phyloP scores from a whole-genome alignment of 2,329 filamentous ascomycete genomes.

The Mariannaea sp. region DNA sequence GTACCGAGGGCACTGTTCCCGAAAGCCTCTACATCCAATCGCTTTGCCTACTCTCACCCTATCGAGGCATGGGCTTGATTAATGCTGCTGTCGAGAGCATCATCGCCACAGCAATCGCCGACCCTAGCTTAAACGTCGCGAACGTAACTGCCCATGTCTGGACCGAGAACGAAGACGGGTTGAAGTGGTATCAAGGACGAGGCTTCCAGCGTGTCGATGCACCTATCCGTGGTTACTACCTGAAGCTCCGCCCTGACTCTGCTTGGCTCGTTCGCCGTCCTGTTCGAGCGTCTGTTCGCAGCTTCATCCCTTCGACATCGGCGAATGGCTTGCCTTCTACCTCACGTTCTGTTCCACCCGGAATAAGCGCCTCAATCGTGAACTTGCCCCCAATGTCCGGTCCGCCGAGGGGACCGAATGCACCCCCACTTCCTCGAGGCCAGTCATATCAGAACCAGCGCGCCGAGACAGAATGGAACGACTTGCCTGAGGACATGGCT shows the following conservation, averaged over 20 bases:
- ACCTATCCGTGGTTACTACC: constrained; percentile 63
- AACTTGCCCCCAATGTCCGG: constrained; percentile 40
- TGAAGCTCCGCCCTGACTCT: constrained; percentile 63
- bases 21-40: constrained; percentile 68
- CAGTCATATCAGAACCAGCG: constrained; percentile 64
- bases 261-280: constrained; percentile 63
- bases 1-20: constrained; percentile 23
- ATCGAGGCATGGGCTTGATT: constrained; percentile 63
- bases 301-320: constrained; percentile 24
- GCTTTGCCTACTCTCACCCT: constrained; percentile 66
- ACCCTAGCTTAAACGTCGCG: constrained; percentile 46
- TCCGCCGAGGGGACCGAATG: constrained; percentile 29
- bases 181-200: constrained; percentile 64
- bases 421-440: constrained; percentile 36
- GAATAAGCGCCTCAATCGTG: constrained; percentile 40
- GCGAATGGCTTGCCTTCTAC: constrained; percentile 20
- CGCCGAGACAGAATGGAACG: constrained; percentile 68
- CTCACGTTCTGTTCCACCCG: constrained; percentile 25
- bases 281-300: constrained; percentile 40
- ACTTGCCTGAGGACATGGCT: constrained; percentile 65
- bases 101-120: constrained; percentile 44
- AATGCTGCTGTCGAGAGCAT: constrained; percentile 61
- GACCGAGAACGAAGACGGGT: constrained; percentile 67
- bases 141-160: constrained; percentile 69
- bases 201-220: constrained; percentile 58